Evolutionary conservation across 345 rosid species (phyloP).

Genomic region (Luvunga scandens): DNA sequence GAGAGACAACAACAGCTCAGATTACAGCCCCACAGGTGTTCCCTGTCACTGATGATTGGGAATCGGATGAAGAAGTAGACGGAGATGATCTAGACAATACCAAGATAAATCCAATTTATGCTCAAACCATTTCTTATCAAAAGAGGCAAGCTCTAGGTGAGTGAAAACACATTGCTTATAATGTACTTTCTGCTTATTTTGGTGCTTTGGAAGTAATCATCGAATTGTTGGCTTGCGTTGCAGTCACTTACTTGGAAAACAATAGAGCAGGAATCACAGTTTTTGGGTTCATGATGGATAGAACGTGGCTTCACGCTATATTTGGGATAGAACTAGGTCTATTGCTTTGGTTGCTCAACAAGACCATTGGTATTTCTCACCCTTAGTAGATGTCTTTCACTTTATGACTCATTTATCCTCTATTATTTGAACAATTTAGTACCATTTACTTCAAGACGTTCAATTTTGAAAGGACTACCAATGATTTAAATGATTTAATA

Average conservation of each 20-base stretch:
- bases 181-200: not conserved
- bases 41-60: conserved; percentile 35
- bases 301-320: conserved; percentile 81
- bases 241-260: conserved; percentile 83
- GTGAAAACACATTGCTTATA: not conserved
- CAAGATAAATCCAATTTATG: conserved; percentile 52
- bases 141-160: conserved; percentile 86
- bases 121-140: conserved; percentile 76
- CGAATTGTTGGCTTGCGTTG: conserved; percentile 15
- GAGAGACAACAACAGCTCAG: conserved; percentile 57
- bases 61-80: conserved; percentile 67
- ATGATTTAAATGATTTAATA: not conserved
- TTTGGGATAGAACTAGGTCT: conserved; percentile 79
- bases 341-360: conserved; percentile 88
- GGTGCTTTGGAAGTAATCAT: not conserved
- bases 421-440: not conserved
- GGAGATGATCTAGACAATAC: conserved; percentile 63
- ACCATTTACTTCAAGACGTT: not conserved
- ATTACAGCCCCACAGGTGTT: conserved; percentile 23
- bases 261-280: conserved; percentile 87
- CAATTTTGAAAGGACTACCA: not conserved
- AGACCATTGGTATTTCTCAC: conserved; percentile 55
- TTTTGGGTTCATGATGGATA: conserved; percentile 77
- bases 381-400: not conserved
- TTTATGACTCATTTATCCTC: not conserved